Evolutionary conservation across 371 early-diverging fungal genomes (phyloP), one percentile per base, ranked within the genome.

Genomic region (Chytridiales sp.): DNA sequence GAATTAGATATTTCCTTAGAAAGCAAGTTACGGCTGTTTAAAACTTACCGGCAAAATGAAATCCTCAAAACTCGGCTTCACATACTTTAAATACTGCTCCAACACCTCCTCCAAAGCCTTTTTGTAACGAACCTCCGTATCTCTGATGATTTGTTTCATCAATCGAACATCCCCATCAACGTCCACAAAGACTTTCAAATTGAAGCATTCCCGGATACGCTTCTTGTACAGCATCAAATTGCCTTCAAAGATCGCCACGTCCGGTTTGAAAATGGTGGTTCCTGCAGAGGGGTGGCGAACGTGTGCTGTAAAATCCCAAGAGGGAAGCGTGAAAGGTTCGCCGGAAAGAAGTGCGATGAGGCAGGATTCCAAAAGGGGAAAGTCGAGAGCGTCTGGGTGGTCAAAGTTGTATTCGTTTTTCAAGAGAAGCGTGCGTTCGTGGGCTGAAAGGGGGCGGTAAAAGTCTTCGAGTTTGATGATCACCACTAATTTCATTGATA

Each of bases 41-140:
- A 29, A 34, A 62, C 75, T 64, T 75, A 83, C 85, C 19, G 93
- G 92, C 61, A 80, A 75, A 43, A 93, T 81, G 68, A 87, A 93
- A 46, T 92, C 90, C 57, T 92, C 92, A 65, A 89, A 92, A 62
- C 83, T 75, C 4, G 92, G 92, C 72, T 93, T 93, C 11, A 89
- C 89, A 62, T 79, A 84, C n/a, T 77, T 77, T 32, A 89, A 75
- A 61, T 92, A 93, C 43, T 82, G 75, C 22, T 79, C 75, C 35
- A 93, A 69, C 13, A 88, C 74, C 21, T 78, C 67, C 32, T 84
- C 79, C 29, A 80, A 68, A 2, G 76, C 57, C 53, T 61, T 57
- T 8, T 59, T 15, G 54, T 64, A 66, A 19, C 75, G 41, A n/a
- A 61, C 63, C 35, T 64, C 67, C 22, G 73, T 75, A 54, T 72